These are phyloP conservation scores for Jackrogersella multiformis DNA, from an alignment of 495 filamentous ascomycete species.

Conservation along the genomic window DNA sequence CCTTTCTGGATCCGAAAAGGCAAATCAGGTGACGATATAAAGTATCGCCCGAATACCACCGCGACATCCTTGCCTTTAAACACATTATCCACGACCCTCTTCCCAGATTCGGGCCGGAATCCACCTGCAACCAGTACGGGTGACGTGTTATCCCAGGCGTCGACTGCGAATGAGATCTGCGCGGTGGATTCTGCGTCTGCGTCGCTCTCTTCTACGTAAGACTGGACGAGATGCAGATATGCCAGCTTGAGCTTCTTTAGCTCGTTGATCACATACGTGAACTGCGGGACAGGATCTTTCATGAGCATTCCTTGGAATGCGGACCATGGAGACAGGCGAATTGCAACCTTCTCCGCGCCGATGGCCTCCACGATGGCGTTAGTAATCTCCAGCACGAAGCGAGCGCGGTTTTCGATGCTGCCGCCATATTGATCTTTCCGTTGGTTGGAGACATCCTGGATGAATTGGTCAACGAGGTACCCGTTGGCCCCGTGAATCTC, in stretches of 20 bases:
- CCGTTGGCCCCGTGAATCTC: constrained; percentile 79
- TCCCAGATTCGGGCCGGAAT: constrained; percentile 43
- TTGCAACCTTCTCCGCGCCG: constrained; percentile 67
- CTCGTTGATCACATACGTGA: constrained; percentile 59
- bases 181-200: constrained; percentile 6
- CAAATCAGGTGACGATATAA: constrained; percentile 74
- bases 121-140: constrained; percentile 45
- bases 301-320: constrained; percentile 67
- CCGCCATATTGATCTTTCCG: constrained; percentile 74
- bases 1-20: constrained; percentile 64
- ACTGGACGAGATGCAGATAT: constrained; percentile 70
- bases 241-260: constrained; percentile 64
- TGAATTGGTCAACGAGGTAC: constrained; percentile 78
- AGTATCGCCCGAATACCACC: constrained; percentile 66
- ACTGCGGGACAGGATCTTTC: constrained; percentile 65
- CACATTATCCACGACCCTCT: constrained; percentile 57
- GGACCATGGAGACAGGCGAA: constrained; percentile 70
- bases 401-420: constrained; percentile 70
- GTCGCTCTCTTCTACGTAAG: constrained; percentile 40
- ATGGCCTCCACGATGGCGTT: constrained; percentile 66
- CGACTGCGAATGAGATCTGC: constrained; percentile 33
- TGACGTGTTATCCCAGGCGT: constrained; percentile 37
- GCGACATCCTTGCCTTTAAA: constrained; percentile 60
- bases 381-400: constrained; percentile 66
- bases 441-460: constrained; percentile 66